Base-by-base conservation (phyloP, 305 asterid species). In the Plantago coronopus region DNA sequence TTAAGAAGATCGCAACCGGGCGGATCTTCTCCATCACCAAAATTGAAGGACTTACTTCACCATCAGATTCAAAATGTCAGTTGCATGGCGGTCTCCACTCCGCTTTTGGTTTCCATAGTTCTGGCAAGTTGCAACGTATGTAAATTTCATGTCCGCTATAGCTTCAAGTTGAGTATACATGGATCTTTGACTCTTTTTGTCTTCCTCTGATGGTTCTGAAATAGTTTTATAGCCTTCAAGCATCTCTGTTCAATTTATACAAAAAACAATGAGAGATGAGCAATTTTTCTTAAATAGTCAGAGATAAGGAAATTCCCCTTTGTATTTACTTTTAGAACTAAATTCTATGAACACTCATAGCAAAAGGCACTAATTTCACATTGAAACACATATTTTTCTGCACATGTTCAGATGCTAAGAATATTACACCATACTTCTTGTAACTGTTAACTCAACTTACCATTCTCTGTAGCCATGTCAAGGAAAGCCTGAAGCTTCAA, bases 141-240 rank as follows among this genome's bases (percentile, higher is more conserved):
- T 86, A 72, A 88, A 88, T 83, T 88, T 88, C 95, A 88, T 88
- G 66, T 86, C 96, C n/a, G 95, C 81, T 50, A 88, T 90, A 59
- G 96, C 96, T 73, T 84, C 95, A 63, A 93, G 86, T 64, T 88
- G 94, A 42, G 87, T 79, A 87, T 91, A 88, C 37, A 88, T 76
- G 7, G 95, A 83, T 59, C 86, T 77, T 73, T 86, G 63, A 22
- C 96, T 63, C 90, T 95, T 79, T 78, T 86, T 79, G 80, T 86
- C 76, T 76, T 86, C 94, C 75, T 84, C 96, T 60, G 63, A 59
- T 59, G 63, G 63, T 59, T 43, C 53, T 59, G 63, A 42, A 69
- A 88, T 81, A 61, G 96, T 94, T 75, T 88, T 88, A 48, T 88
- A 88, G 53, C 96, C 95, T 67, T 86, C 91, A 93, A 88, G 77